These are phyloP conservation scores for Euphorbia lathyris DNA, from an alignment of 345 rosid genomes.

Conservation along the genomic window DNA sequence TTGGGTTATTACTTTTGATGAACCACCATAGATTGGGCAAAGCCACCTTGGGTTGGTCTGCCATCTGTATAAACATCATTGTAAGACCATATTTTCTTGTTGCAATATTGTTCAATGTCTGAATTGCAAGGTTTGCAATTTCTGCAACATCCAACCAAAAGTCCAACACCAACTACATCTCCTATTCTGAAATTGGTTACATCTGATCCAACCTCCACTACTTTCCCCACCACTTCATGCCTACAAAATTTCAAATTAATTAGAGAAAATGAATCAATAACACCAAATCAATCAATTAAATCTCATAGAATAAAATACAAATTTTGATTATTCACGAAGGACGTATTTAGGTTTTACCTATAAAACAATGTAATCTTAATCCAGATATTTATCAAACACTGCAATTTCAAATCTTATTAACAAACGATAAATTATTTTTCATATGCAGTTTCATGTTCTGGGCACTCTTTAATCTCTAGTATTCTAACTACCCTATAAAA, in stretches of 20 bases:
- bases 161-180: slow-evolving; percentile 71
- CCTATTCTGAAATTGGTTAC: slow-evolving; percentile 60
- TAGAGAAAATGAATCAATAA: too few species aligned
- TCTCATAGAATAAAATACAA: too few species aligned
- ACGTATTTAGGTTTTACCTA: too few species aligned
- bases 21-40: slow-evolving; percentile 63
- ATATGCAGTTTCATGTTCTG: too few species aligned
- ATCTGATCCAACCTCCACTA: slow-evolving; percentile 60
- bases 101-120: slow-evolving; percentile 72
- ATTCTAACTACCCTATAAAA: too few species aligned
- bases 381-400: too few species aligned
- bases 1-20: slow-evolving; percentile 51
- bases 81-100: slow-evolving; percentile 55
- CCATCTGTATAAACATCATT: slow-evolving; percentile 68
- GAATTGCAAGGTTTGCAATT: slow-evolving; percentile 49
- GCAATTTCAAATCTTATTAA: too few species aligned
- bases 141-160: slow-evolving; percentile 64
- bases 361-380: too few species aligned
- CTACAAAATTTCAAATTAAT: slow-evolving; percentile 23
- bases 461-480: too few species aligned
- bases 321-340: too few species aligned
- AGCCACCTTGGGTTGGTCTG: slow-evolving; percentile 73
- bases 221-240: slow-evolving; percentile 80
- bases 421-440: too few species aligned
- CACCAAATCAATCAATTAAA: too few species aligned